Conservation (phyloP, 257 asterid species). For the Hygrophila difformis region DNA sequence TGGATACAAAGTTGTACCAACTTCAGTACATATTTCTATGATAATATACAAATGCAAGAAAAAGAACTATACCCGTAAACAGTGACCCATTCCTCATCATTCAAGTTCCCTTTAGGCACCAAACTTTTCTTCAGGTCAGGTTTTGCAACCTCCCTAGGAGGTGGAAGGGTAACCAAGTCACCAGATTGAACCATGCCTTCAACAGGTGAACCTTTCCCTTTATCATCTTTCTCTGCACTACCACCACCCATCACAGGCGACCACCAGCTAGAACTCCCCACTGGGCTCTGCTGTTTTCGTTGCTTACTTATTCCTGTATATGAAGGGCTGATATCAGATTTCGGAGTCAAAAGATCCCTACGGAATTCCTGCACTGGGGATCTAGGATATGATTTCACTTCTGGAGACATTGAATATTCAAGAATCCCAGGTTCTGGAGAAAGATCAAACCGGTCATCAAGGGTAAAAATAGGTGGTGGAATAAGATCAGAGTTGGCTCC, state of each 20-base stretch:
- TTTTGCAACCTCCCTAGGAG: constrained; percentile 93
- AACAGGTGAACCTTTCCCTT: constrained; percentile 90
- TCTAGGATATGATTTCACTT: constrained; percentile 59
- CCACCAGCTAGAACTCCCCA: constrained; percentile 68
- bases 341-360: constrained; percentile 61
- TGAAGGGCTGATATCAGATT: constrained; percentile 68
- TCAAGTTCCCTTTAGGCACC: constrained; percentile 54
- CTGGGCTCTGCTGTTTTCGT: constrained; percentile 52
- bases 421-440: constrained; percentile 75
- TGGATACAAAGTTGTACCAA: too few relatives aligned
- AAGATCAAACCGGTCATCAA: constrained; percentile 69
- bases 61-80: constrained; percentile 67
- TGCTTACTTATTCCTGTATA: constrained; percentile 48
- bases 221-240: constrained; percentile 70
- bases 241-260: constrained; percentile 66
- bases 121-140: constrained; percentile 75
- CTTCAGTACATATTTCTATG: not conserved
- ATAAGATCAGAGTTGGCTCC: constrained; percentile 84
- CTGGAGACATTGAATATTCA: constrained; percentile 69
- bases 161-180: constrained; percentile 84
- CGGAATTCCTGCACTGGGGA: constrained; percentile 43
- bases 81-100: constrained; percentile 96
- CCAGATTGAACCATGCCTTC: constrained; percentile 88
- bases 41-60: not conserved
- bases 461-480: constrained; percentile 88